Conservation (phyloP, 1,284 basidiomycete genomes). For the Taiwanofungus camphoratus region DNA sequence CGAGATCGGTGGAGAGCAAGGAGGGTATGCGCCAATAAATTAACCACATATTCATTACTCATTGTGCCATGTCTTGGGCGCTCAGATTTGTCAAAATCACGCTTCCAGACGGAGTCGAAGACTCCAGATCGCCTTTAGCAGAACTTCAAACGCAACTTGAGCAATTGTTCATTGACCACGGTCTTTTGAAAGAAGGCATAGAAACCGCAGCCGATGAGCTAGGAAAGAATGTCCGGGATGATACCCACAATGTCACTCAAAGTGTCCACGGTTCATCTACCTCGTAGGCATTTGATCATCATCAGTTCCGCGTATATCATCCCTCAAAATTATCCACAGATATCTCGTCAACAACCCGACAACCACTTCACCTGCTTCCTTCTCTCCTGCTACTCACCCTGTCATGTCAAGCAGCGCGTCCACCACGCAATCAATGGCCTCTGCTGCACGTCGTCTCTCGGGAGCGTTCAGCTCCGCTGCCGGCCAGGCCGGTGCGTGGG, state of each 20-base stretch:
- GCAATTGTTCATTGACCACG: conserved; percentile 23
- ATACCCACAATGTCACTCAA: conserved; percentile 13
- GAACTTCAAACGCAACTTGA: conserved; percentile 25
- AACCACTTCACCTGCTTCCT: conserved; percentile 12
- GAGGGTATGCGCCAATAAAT: conserved; percentile 15
- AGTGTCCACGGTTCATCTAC: conserved; percentile 13
- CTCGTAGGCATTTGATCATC: conserved; percentile 10
- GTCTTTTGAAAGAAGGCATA: conserved; percentile 25
- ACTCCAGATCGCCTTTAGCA: conserved; percentile 15
- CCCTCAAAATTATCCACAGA: conserved; percentile 1
- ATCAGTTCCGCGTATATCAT: background rate
- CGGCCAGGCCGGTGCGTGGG: conserved; percentile 20
- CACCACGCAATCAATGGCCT: conserved; percentile 17
- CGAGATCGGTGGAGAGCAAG: conserved; percentile 18
- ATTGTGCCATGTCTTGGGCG: background rate
- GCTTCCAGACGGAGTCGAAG: conserved; percentile 20
- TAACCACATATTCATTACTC: background rate
- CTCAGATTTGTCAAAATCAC: conserved; percentile 25
- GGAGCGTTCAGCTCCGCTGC: conserved; percentile 18
- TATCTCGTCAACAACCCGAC: conserved; percentile 18
- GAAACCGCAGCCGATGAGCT: conserved; percentile 25
- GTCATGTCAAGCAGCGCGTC: conserved; percentile 10
- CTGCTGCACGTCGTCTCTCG: conserved; percentile 17
- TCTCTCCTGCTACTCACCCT: conserved; percentile 13
- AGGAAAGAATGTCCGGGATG: conserved; percentile 20